Conservation (phyloP, 1,284 basidiomycete species). For the Moesziomyces sp. region DNA sequence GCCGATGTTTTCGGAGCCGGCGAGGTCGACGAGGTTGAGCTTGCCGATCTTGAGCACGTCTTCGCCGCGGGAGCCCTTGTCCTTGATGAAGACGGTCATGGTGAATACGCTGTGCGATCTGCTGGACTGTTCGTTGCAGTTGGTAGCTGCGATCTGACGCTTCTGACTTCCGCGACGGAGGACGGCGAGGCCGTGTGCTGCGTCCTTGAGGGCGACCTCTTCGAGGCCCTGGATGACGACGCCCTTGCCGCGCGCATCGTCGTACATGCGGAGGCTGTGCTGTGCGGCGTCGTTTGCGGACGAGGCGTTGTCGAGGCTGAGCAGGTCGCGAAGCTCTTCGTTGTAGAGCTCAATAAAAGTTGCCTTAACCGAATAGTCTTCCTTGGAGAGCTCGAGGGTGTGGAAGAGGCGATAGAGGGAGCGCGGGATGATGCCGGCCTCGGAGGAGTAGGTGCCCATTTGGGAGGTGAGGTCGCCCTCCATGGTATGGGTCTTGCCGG, state of each 20-base stretch:
- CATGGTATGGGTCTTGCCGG: conserved; percentile 87
- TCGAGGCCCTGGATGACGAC: conserved; percentile 95
- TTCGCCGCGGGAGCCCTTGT: conserved; percentile 78
- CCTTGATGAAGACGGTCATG: conserved; percentile 92
- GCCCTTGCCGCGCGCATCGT: conserved; percentile 79
- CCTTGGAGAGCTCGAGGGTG: conserved; percentile 77
- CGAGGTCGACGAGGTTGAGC: conserved; percentile 95
- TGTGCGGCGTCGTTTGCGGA: conserved; percentile 11
- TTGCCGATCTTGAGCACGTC: conserved; percentile 93
- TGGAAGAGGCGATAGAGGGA: conserved; percentile 92
- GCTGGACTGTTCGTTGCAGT: conserved; percentile 96
- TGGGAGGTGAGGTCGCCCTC: conserved; percentile 66
- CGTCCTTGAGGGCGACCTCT: conserved; percentile 85
- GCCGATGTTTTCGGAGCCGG: conserved; percentile 97
- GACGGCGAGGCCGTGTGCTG: conserved; percentile 84
- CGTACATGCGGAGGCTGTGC: conserved; percentile 76
- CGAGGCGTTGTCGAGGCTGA: conserved; percentile 71
- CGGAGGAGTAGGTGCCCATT: conserved; percentile 83
- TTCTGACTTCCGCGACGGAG: conserved; percentile 89
- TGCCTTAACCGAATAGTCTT: conserved; percentile 91
- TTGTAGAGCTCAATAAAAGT: conserved; percentile 99
- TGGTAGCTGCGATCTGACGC: conserved; percentile 93
- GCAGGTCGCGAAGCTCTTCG: conserved; percentile 80
- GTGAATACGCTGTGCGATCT: conserved; percentile 99
- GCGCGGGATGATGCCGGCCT: conserved; percentile 98